Evolutionary conservation across 805 yeast genomes (phyloP), one percentile per base, ranked within the genome.

Genomic region (Metschnikowia kunwiensis): DNA sequence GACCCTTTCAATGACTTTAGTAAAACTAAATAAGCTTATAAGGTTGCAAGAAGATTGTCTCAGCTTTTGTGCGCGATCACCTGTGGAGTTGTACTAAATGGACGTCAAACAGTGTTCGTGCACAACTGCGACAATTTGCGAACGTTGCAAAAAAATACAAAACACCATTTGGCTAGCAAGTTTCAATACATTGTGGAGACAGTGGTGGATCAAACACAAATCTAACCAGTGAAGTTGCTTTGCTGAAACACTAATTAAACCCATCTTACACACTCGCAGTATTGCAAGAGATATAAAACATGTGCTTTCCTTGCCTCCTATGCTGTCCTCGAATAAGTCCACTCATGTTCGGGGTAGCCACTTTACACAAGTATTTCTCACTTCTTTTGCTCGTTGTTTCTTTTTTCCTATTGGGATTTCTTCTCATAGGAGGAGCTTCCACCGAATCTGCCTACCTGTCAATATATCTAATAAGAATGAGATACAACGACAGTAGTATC

Each of bases 341-440:
- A 33, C 26, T 26, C 30, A 44, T 49, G 49, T 30, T 49, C 24
- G 40, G 46, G 13, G 23, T 48, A 17, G 31, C 38, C 5, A 17
- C 40, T 1, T 3, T 48, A 14, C 24, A 34, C 36, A 43, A 33
- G 27, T 40, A 31, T 34, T 41, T 44, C 34, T 38, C 47, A 16
- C 44, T 47, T 13, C 24, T 69, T 0, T 46, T 74, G 3, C 62
- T 75, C 23, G 58, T 79, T 42, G 70, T 78, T 13, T 52, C 74
- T 1, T 60, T 71, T 2, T 70, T 78, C 40, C 55, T 82, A 5
- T 55, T 80, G 13, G 65, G 77, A 1, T 80, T 78, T 53, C 57
- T 80, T 5, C 57, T 80, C 9, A 50, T 78, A 5, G 83, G 87
- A 2, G 77, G 83, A 36, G 65, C 73, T 14, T 61, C 61, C 13